Evolutionary conservation across 108 stramenopile species (phyloP), one percentile per base, ranked within the genome.

Genomic region (Fragilariopsis cylindrus): DNA sequence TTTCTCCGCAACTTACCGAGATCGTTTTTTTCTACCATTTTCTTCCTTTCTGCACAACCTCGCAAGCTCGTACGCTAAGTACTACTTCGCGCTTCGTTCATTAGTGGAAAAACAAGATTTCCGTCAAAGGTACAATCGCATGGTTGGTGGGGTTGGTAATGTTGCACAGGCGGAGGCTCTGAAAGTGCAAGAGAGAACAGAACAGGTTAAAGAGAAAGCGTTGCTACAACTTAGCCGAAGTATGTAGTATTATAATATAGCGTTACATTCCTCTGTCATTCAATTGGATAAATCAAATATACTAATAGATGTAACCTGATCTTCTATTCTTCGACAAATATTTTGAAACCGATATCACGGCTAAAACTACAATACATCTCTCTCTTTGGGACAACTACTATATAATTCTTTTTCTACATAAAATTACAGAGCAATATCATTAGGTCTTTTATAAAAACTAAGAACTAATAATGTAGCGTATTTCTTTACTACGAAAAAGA

Each of bases 31-130:
- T 60, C 41, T 11, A 41, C 40, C 43, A 60, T 50, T 50, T 2
- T 50, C 30, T 30, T 30, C 30, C 30, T 30, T 30, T 30, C 30
- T 30, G 30, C 30, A 30, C 30, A 30, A 30, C 30, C 30, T 30
- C 30, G 30, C 30, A 30, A 84, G 85, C 45, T 84, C 88, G n/a
- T 99, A 98, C 77, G 99, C 98, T 40, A 98, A 99, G 78, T 99
- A 98, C 80, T 99, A 98, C 85, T 99, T 99, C 75, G 98, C 98
- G 11, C 82, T 99, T 12, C 88, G 99, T 44, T 87, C 91, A n/a
- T 80, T 97, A 19, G 83, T 90, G 3, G 97, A 97, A 77, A 91
- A 91, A 81, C 77, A 84, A 41, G 93, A 93, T 64, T 97, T 97
- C 74, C 82, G 96, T 19, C 78, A 85, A 21, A 76, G 85, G 15